Base-by-base conservation (phyloP, 768 basidiomycete genomes). In the Tylopilus intermedius region DNA sequence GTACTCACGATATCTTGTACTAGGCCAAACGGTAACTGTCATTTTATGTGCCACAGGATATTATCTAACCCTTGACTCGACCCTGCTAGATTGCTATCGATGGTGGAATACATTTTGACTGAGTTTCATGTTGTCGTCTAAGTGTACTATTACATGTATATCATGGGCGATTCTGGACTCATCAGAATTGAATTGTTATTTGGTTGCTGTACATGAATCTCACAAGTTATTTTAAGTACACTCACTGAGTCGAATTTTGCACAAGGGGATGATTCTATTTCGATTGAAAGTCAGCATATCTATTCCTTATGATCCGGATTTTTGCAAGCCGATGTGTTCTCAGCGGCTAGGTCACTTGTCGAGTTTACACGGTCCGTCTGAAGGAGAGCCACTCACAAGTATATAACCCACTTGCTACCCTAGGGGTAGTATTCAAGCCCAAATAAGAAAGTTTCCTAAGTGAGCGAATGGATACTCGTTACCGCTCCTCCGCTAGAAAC, bases 21-120 rank as follows among this genome's bases (percentile, higher is more conserved):
- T 18, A 67, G 65, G 66, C 41, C 66, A 67, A 47, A 62, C 65
- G 54, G 67, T 67, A 62, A 58, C 11, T 30, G 15, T 37, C 27
- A 29, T 49, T 43, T 47, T 14, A 2, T 42, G 15, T 10, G 7
- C 1, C n/a, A 42, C 15, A 21, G 13, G 10, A 13, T 27, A 3
- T 9, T 2, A 5, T 48, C 29, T 54, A 26, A 53, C 15, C 2
- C 5, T 30, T 22, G 33, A 54, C 26, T 7, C 1, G 9, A 7
- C 29, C 30, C 3, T 42, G 10, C 18, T 21, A 66, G 65, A 57
- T 68, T 32, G 53, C 56, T 29, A 58, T 68, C 18, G 59, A 66
- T 11, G 65, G 67, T 1, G 65, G 67, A 35, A 53, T 26, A 7
- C 5, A 61, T 41, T 66, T 66, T 51, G 65, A 68, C 33, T 66